These are phyloP conservation scores for Friedmanniomyces simplex DNA, from an alignment of 495 filamentous ascomycete genomes.

Conservation along the genomic window DNA sequence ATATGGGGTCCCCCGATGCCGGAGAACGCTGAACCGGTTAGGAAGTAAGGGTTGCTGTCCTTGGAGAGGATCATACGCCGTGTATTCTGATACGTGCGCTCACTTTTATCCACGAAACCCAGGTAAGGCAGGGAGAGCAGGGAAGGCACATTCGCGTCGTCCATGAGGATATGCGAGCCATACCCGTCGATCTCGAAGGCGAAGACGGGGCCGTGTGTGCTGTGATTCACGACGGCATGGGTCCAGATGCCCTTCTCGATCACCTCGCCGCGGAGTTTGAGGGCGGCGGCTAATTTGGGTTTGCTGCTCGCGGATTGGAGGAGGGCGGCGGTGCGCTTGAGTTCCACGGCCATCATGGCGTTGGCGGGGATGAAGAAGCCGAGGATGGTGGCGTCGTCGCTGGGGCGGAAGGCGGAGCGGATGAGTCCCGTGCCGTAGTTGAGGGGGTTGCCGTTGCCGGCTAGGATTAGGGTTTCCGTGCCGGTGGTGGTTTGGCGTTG, in stretches of 20 bases:
- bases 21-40: conserved; percentile 65
- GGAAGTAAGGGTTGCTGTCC: conserved; percentile 77
- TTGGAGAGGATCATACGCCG: conserved; percentile 78
- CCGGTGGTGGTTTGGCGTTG: conserved; percentile 65
- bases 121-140: conserved; percentile 77
- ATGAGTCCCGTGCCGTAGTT: conserved; percentile 75
- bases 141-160: conserved; percentile 93
- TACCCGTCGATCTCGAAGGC: conserved; percentile 97
- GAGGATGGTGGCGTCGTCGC: conserved; percentile 91
- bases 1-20: conserved; percentile 85
- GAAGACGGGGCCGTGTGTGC: conserved; percentile 78
- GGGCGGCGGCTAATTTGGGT: conserved; percentile 33
- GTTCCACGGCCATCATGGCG: conserved; percentile 87
- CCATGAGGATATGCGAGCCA: conserved; percentile 84
- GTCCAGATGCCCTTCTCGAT: conserved; percentile 75
- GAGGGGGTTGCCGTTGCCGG: conserved; percentile 81
- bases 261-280: conserved; percentile 52
- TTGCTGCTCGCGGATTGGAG: conserved; percentile 46
- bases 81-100: conserved; percentile 78
- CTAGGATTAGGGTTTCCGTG: conserved; percentile 80
- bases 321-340: conserved; percentile 63
- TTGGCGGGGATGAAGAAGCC: conserved; percentile 96
- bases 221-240: conserved; percentile 78
- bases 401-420: conserved; percentile 89
- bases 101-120: conserved; percentile 60